Conservation (phyloP, 192 early-diverging fungal species). For the Phycomyces blakesleeanus region DNA sequence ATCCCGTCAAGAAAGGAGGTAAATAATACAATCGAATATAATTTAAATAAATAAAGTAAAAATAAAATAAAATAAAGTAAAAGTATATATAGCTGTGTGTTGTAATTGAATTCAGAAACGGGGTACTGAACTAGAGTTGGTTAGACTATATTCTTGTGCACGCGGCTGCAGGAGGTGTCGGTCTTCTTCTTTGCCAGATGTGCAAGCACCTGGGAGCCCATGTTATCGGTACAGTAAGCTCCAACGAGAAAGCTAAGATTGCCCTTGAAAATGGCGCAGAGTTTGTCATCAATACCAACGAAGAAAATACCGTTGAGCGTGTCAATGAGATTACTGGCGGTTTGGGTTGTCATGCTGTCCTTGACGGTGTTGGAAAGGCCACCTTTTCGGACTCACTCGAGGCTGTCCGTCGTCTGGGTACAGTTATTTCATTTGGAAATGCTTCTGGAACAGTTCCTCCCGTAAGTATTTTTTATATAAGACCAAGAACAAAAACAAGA, state of each 20-base stretch:
- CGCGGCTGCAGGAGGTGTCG: slow-evolving; percentile 89
- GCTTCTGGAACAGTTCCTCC: slow-evolving; percentile 76
- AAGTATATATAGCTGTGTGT: background rate
- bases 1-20: slow-evolving; percentile 59
- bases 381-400: slow-evolving; percentile 76
- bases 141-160: slow-evolving; percentile 80
- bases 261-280: slow-evolving; percentile 63
- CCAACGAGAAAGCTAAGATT: slow-evolving; percentile 62
- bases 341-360: slow-evolving; percentile 75
- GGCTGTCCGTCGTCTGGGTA: slow-evolving; percentile 60
- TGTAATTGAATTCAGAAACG: background rate
- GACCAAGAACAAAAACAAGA: too few species aligned
- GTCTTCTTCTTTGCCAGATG: slow-evolving; percentile 75
- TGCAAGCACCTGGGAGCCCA: slow-evolving; percentile 70
- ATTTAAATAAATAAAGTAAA: too few species aligned
- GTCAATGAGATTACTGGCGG: slow-evolving; percentile 73
- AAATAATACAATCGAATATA: slow-evolving; percentile 1
- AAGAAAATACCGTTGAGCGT: slow-evolving; percentile 60
- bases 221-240: slow-evolving; percentile 85
- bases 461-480: slow-evolving; percentile 29
- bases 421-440: slow-evolving; percentile 85
- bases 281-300: slow-evolving; percentile 68
- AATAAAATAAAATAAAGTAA: slow-evolving; percentile 12
- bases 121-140: background rate
- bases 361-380: slow-evolving; percentile 88